Evolutionary conservation across 2,329 filamentous ascomycete genomes (phyloP).

Genomic region (Xylariaceae sp.): DNA sequence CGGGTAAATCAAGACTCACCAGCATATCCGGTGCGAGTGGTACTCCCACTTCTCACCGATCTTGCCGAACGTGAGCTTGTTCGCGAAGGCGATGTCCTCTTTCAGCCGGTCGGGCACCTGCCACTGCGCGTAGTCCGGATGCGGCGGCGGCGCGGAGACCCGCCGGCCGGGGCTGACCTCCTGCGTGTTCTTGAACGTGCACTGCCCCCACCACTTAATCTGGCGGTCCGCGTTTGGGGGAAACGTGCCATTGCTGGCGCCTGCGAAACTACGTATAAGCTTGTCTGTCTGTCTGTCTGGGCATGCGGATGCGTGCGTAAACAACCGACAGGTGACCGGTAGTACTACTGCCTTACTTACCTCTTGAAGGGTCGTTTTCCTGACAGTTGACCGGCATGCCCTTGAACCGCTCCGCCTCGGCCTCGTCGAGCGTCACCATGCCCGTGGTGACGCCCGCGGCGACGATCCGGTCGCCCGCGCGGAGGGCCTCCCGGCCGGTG

Average conservation of each 20-base stretch:
- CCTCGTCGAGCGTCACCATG: slow-evolving; percentile 16
- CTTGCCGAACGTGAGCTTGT: slow-evolving; percentile 51
- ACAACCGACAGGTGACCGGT: not conserved
- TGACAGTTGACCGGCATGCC: slow-evolving; percentile 21
- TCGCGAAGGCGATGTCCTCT: slow-evolving; percentile 50
- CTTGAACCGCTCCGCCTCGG: slow-evolving; percentile 9
- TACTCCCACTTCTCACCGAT: slow-evolving; percentile 49
- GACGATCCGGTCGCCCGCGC: slow-evolving; percentile 38
- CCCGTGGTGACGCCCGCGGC: slow-evolving; percentile 42
- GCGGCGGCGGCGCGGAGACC: slow-evolving; percentile 49
- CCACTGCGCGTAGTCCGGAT: slow-evolving; percentile 56
- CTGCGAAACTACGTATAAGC: slow-evolving; percentile 19
- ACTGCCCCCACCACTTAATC: slow-evolving; percentile 56
- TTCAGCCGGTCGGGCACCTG: slow-evolving; percentile 47
- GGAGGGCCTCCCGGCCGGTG: slow-evolving; percentile 35
- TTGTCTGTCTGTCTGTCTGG: too few relatives aligned
- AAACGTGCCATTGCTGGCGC: slow-evolving; percentile 50
- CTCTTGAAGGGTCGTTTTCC: slow-evolving; percentile 16
- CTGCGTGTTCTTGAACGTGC: slow-evolving; percentile 49
- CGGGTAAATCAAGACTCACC: slow-evolving; percentile 39
- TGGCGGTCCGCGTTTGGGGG: slow-evolving; percentile 43
- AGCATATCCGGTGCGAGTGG: slow-evolving; percentile 58
- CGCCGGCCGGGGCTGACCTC: slow-evolving; percentile 40
- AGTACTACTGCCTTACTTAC: slow-evolving; percentile 3
- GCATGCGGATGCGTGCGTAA: too few relatives aligned